Base-by-base conservation (phyloP, 2,329 filamentous ascomycete species). In the Penicillium italicum region DNA sequence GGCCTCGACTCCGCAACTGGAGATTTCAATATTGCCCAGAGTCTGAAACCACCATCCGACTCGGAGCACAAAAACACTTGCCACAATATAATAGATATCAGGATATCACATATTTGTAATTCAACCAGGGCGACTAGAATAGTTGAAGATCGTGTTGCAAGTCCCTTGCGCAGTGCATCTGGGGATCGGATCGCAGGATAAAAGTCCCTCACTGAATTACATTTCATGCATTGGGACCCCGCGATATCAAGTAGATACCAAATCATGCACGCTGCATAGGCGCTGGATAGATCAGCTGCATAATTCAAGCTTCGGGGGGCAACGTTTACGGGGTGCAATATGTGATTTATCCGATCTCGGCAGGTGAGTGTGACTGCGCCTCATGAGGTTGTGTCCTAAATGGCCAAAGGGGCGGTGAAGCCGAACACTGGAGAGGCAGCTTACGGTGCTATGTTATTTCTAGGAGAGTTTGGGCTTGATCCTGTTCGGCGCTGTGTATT, bases 111-210 rank as follows among this genome's bases (percentile, higher is more conserved):
- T 28, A 48, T 61, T 49, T 49, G 11, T 28, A 61, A 62, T 41
- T 11, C 22, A 42, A 46, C 51, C 49, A 40, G 47, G 53, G 54
- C 41, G 43, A 54, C 30, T 43, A 58, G 50, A 34, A 34, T 46
- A 24, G 14, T 45, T 45, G 43, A 42, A 42, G 22, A 57, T 59
- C 58, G 56, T 63, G 60, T 61, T 60, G n/a, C 53, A 43, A 43
- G 49, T 58, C 58, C 63, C 64, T 65, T 67, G 58, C 65, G 46
- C 51, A 20, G 45, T 43, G 38, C 30, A 50, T 42, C n/a, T 34
- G 37, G 38, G 44, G 52, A 59, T 53, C 58, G 57, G 55, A 55
- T 50, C 57, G 57, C 48, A 56, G 53, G 40, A 60, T 40, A n/a
- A 24, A 26, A 24, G 36, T 53, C 53, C 58, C 55, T 56, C 55